A percentile compares a stretch with the other conserved stretches of the same genome.
phyloP scores from a whole-genome alignment of 2,329 filamentous ascomycete species.

The Allantophomopsis cytisporea region DNA sequence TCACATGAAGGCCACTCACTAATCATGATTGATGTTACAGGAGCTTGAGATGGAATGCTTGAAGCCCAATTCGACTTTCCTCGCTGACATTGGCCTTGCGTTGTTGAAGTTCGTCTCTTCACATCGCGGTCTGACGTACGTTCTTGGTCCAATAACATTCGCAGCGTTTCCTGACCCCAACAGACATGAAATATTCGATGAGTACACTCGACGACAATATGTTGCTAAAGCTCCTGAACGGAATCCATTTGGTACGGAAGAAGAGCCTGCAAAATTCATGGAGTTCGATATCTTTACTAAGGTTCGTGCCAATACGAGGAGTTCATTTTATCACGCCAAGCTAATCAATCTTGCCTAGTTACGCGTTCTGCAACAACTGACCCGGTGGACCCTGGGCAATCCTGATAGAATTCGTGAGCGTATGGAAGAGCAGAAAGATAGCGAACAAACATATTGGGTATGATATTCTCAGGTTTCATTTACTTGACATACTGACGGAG shows the following conservation, averaged over 20 bases:
- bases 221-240: conserved; percentile 61
- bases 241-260: conserved; percentile 77
- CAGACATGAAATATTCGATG: conserved; percentile 80
- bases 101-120: conserved; percentile 90
- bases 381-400: conserved; percentile 78
- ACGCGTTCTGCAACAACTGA: conserved; percentile 73
- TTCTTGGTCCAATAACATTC: conserved; percentile 9
- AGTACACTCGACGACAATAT: conserved; percentile 85
- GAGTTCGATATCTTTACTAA: conserved; percentile 76
- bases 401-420: conserved; percentile 76
- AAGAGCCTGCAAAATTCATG: conserved; percentile 58
- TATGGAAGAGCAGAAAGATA: conserved; percentile 71
- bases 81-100: conserved; percentile 72
- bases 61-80: conserved; percentile 59
- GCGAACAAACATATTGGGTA: conserved; percentile 76
- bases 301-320: conserved; percentile 41
- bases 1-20: too few relatives aligned
- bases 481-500: neutral
- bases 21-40: conserved; percentile 29
- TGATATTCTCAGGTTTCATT: conserved; percentile 15
- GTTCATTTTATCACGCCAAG: neutral
- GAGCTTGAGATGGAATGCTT: conserved; percentile 82
- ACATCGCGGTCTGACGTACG: conserved; percentile 82
- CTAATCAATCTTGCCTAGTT: conserved; percentile 30
- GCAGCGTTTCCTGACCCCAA: neutral